These are phyloP conservation scores for Nicotiana benthamiana DNA, from an alignment of 257 asterid genomes.

Conservation along the genomic window DNA sequence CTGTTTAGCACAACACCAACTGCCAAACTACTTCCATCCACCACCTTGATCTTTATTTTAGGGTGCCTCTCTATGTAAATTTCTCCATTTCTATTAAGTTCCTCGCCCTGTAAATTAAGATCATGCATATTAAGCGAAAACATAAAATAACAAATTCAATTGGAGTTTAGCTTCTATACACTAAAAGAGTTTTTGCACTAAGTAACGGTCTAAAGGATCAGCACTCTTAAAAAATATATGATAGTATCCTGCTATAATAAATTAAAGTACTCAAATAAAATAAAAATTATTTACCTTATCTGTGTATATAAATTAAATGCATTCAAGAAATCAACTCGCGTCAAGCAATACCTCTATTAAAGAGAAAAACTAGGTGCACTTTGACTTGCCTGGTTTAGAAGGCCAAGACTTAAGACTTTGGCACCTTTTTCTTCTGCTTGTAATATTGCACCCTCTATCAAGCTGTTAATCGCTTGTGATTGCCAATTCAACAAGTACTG, in stretches of 20 bases:
- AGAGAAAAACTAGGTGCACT: background rate
- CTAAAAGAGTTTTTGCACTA: background rate
- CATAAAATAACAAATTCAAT: too few relatives aligned
- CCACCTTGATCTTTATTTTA: slow-evolving; percentile 51
- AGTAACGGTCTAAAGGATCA: background rate
- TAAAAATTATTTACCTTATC: too few relatives aligned
- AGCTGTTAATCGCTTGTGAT: slow-evolving; percentile 3
- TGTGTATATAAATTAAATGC: background rate
- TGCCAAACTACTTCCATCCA: slow-evolving; percentile 77
- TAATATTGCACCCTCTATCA: slow-evolving; percentile 7
- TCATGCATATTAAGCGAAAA: background rate
- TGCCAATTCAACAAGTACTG: slow-evolving; percentile 10
- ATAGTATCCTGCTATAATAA: too few relatives aligned
- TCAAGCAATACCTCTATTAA: background rate
- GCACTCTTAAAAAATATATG: background rate
- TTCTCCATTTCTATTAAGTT: slow-evolving; percentile 49
- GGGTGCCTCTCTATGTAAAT: slow-evolving; percentile 51
- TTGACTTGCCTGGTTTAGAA: slow-evolving; percentile 10
- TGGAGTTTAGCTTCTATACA: background rate
- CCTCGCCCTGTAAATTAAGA: slow-evolving; percentile 40
- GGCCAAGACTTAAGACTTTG: slow-evolving; percentile 10
- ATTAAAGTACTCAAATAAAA: too few relatives aligned
- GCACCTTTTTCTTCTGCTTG: slow-evolving; percentile 5
- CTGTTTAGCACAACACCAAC: slow-evolving; percentile 66
- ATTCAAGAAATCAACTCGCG: background rate